A percentile compares a stretch with the other conserved stretches of the same genome.
phyloP scores from a whole-genome alignment of 2,329 filamentous ascomycete species.

The Arthrinium phaeospermum region DNA sequence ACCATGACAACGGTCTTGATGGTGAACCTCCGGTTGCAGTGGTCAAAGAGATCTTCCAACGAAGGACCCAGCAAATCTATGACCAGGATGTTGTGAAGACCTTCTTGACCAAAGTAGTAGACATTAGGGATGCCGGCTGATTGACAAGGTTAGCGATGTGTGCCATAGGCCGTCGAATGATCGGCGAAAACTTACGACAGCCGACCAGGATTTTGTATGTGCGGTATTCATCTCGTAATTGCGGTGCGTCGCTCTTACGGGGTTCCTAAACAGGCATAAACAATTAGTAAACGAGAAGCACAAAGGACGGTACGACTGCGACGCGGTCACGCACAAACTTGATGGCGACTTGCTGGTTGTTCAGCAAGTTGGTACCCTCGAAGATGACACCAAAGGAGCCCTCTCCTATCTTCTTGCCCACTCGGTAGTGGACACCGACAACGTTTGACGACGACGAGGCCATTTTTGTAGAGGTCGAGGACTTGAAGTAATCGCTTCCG shows the following conservation, averaged over 20 bases:
- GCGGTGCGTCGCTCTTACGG: constrained; percentile 96
- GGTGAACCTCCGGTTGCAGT: constrained; percentile 92
- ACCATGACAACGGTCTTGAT: constrained; percentile 99
- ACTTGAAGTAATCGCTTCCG: constrained; percentile 1
- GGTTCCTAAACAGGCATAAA: constrained; percentile 73
- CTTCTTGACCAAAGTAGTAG: constrained; percentile 99
- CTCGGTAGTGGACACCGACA: constrained; percentile 97
- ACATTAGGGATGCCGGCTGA: constrained; percentile 98
- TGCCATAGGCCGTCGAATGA: not conserved
- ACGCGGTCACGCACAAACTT: constrained; percentile 79
- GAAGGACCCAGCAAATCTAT: constrained; percentile 96
- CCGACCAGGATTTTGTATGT: constrained; percentile 99
- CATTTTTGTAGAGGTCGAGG: constrained; percentile 57
- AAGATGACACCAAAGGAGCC: constrained; percentile 99
- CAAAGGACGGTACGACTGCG: not conserved
- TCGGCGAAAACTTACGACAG: constrained; percentile 80
- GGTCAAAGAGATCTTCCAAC: constrained; percentile 95
- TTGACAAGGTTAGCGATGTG: not conserved
- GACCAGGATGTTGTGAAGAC: constrained; percentile 97
- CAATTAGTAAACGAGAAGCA: not conserved
- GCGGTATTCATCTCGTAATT: constrained; percentile 96
- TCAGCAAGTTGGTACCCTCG: constrained; percentile 96
- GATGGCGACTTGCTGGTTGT: constrained; percentile 99
- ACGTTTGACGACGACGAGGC: constrained; percentile 93
- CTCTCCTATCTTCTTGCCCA: constrained; percentile 99